Base-by-base conservation (phyloP, 441 rosid genomes). In the Lepidium campestre region DNA sequence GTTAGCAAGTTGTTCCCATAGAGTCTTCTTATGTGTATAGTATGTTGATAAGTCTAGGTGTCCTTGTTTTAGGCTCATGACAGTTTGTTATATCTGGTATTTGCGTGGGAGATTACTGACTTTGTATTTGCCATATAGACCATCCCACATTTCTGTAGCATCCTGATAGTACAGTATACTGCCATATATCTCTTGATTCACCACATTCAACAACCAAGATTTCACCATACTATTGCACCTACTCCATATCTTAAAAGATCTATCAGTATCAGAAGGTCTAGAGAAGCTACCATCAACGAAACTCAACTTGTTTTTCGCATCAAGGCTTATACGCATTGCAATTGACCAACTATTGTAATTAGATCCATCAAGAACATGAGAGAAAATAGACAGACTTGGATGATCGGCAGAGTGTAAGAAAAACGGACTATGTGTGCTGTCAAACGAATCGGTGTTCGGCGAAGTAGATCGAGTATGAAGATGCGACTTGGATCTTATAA, bases 381-480 rank as follows among this genome's bases (percentile, higher is more conserved):
- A n/a, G n/a, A n/a, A n/a, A n/a, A n/a, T n/a, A n/a, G n/a, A n/a
- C n/a, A n/a, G n/a, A n/a, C n/a, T n/a, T n/a, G n/a, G n/a, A n/a
- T n/a, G n/a, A n/a, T n/a, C n/a, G n/a, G n/a, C n/a, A 25, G 0
- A 29, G 4, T 4, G 13, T 20, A 4, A 50, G 20, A 9, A 9
- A 27, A 27, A 9, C 20, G 27, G 0, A 50, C 13, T 4, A 7
- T 29, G 1, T 27, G 14, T 0, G n/a, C 2, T 1, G 0, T 0
- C 0, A 2, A 4, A 50, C 3, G 29, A 0, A 27, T 29, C 37
- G 1, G n/a, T n/a, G n/a, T n/a, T n/a, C n/a, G n/a, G n/a, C n/a
- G n/a, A n/a, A 18, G 17, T 19, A 34, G 23, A 50, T 4, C 27
- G 27, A 23, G 2, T 23, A 3, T 23, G 3, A 1, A 3, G 4